Base-by-base conservation (phyloP, 2,329 filamentous ascomycete genomes). In the Biscogniauxia marginata region DNA sequence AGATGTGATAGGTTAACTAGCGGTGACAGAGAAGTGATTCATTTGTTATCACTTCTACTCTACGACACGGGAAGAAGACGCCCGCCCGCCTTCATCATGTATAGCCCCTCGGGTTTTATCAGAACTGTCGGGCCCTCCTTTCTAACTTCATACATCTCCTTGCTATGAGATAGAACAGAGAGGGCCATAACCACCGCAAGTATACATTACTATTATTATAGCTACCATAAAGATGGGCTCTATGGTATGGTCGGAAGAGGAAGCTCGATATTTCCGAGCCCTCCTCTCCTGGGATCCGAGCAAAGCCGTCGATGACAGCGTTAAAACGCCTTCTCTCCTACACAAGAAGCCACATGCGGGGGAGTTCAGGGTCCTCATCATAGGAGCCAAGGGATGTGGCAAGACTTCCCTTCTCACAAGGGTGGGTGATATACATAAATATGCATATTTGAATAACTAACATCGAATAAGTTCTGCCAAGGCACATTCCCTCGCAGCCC, bases 351-450 rank as follows among this genome's bases (percentile, higher is more conserved):
- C 61, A 20, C 61, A 68, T 4, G 68, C 60, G 1, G 74, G 70
- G 8, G 73, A 76, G 49, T 72, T 78, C 56, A 68, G 72, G 46
- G 61, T 77, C 20, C 66, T 78, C 22, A 65, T 77, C 11, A 63
- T 77, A 16, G 75, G 75, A 4, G 69, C 67, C 2, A 70, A 72
- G 25, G 72, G 73, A 0, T 71, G 70, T 46, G 75, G 75, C n/a
- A 78, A 78, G 63, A 76, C 75, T 7, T 69, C 74, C 4, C 65
- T 77, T 6, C 56, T 77, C 11, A 73, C 71, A 4, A 70, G 70
- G 60, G 75, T 76, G 63, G 60, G 56, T 46, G 20, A 13, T 18
- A 45, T 9, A 47, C 3, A 21, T 43, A 7, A 19, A n/a, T 46
- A n/a, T 30, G 8, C 11, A 34, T 44, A 7, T 34, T 16, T 57